Base-by-base conservation (phyloP, 2,329 filamentous ascomycete genomes). In the Fusarium falciforme region DNA sequence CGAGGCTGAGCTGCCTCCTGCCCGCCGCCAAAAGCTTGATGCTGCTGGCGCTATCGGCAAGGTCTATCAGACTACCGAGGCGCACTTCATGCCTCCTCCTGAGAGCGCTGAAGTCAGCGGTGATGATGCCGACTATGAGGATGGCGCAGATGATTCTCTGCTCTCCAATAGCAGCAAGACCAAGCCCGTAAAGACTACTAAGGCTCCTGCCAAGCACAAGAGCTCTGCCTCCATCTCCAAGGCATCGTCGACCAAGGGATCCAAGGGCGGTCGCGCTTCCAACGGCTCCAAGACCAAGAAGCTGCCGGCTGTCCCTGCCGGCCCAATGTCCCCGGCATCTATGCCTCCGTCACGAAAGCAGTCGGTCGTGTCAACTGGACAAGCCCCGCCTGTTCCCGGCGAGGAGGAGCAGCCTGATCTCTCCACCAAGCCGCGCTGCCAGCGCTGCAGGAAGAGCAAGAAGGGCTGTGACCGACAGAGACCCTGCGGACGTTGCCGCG, bases 381-480 rank as follows among this genome's bases (percentile, higher is more conserved):
- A 82, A 40, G 74, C 86, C 55, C 83, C 87, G 6, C 85, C 86
- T 9, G 89, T 87, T 57, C 86, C 87, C 35, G 94, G 95, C 75
- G 83, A 98, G 75, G 95, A 98, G 75, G 95, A 98, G 66, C 87
- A 98, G 58, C 96, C 95, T 4, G 96, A 99, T 78, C 86, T 98
- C 22, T 98, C 96, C 0, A 95, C 93, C 75, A 98, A 98, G 85
- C 96, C 96, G 66, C 95, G 96, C 72, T 99, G 96, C 87, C 96
- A 99, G 83, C 93, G 96, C 67, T 99, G 96, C 88, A 93, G 96
- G 79, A 99, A 99, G 90, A 98, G 96, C 86, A 99, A 99, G 89
- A 99, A 99, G 85, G 96, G 96, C 14, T 99, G 96, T 81, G 96
- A 99, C 85, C 93, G 96, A 67, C 96, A 98, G 84, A 92, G 96